phyloP scores from a whole-genome alignment of 805 yeast genomes.

The Priceomyces haplophilus region DNA sequence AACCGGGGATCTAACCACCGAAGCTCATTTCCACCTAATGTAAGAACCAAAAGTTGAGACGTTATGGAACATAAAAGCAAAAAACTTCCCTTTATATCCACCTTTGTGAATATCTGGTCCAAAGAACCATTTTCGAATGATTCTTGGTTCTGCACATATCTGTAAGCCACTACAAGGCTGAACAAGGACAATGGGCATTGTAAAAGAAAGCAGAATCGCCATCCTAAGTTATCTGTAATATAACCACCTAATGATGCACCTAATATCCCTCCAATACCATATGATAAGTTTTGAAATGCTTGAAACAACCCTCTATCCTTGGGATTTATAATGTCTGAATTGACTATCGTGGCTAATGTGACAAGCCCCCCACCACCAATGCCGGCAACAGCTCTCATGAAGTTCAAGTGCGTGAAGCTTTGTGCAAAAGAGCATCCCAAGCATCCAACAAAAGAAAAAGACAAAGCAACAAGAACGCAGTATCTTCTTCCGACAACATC shows the following conservation, averaged over 20 bases:
- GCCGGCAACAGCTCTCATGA: slow-evolving; percentile 38
- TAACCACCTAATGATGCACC: slow-evolving; percentile 69
- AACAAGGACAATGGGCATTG: slow-evolving; percentile 52
- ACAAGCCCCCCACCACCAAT: slow-evolving; percentile 43
- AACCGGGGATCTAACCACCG: slow-evolving; percentile 14
- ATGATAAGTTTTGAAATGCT: slow-evolving; percentile 36
- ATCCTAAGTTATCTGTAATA: slow-evolving; percentile 51
- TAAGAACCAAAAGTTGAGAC: slow-evolving; percentile 25
- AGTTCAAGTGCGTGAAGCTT: slow-evolving; percentile 24
- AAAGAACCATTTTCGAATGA: slow-evolving; percentile 12
- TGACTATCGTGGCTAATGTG: slow-evolving; percentile 36
- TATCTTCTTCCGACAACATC: slow-evolving; percentile 36
- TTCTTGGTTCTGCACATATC: slow-evolving; percentile 26
- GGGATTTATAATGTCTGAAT: slow-evolving; percentile 35
- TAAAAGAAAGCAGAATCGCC: slow-evolving; percentile 60
- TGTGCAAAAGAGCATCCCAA: slow-evolving; percentile 31
- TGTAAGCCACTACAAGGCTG: slow-evolving; percentile 33
- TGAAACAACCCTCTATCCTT: slow-evolving; percentile 38
- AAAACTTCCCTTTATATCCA: slow-evolving; percentile 34
- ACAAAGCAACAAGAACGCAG: slow-evolving; percentile 33
- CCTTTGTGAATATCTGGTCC: slow-evolving; percentile 15
- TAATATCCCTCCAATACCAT: slow-evolving; percentile 49
- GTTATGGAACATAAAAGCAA: slow-evolving; percentile 31
- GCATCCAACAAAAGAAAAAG: slow-evolving; percentile 32
- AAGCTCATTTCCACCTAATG: slow-evolving; percentile 22